Conservation (phyloP, 1,284 basidiomycete species). For the Lignosus rhinocerotis region DNA sequence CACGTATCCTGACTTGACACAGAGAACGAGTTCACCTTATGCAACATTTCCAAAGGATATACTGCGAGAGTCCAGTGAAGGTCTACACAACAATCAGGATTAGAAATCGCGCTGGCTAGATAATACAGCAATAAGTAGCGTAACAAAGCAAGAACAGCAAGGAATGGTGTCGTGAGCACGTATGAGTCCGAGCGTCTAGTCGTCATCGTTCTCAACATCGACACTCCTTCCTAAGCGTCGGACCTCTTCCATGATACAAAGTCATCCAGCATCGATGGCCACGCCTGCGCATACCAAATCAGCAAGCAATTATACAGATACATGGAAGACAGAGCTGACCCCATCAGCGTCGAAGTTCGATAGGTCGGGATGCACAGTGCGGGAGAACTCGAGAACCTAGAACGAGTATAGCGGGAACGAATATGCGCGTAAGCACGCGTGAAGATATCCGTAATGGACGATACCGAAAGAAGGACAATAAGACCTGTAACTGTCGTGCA, state of each 20-base stretch:
- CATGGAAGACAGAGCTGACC: slow-evolving; percentile 41
- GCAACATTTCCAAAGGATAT: not conserved
- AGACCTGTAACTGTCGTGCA: not conserved
- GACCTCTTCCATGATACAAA: slow-evolving; percentile 66
- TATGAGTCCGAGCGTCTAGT: not conserved
- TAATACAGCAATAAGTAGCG: not conserved
- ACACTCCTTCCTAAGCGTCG: not conserved
- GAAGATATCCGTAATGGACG: not conserved
- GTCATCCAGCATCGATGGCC: slow-evolving; percentile 77
- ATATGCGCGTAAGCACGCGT: not conserved
- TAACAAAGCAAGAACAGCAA: not conserved
- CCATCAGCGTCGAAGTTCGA: slow-evolving; percentile 71
- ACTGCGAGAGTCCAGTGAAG: not conserved
- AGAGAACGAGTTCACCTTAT: not conserved
- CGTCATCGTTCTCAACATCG: not conserved
- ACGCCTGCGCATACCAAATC: slow-evolving; percentile 49
- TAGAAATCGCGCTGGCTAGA: not conserved
- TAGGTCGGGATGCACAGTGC: slow-evolving; percentile 57
- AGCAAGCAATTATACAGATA: not conserved
- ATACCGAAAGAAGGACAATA: slow-evolving; percentile 6
- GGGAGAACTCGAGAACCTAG: slow-evolving; percentile 56
- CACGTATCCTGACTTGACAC: too few species aligned
- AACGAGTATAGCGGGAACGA: not conserved
- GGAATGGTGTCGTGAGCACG: not conserved
- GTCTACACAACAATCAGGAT: not conserved